Evolutionary conservation across 2,329 filamentous ascomycete genomes (phyloP).

Genomic region (Zarea fungicola): DNA sequence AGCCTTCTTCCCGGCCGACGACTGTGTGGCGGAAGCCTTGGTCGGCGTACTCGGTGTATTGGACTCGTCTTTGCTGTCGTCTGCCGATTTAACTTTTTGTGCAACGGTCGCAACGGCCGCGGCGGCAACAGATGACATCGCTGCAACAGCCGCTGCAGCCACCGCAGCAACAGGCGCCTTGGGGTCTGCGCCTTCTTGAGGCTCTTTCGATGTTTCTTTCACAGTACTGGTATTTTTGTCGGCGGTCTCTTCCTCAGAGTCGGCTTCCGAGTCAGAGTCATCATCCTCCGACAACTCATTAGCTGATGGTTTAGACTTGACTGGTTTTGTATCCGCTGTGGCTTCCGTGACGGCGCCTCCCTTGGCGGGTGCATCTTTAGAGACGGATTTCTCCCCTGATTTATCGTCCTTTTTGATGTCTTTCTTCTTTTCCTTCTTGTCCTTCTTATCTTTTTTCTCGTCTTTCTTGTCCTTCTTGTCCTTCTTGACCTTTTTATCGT

Average conservation of each 20-base stretch:
- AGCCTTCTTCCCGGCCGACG: neutral
- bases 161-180: neutral
- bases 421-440: too few relatives aligned
- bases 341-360: constrained; percentile 16
- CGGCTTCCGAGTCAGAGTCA: too few relatives aligned
- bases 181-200: neutral
- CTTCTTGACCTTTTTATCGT: neutral
- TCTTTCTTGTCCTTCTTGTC: constrained; percentile 10
- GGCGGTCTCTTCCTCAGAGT: too few relatives aligned
- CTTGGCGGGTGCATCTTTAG: constrained; percentile 15
- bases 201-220: too few relatives aligned
- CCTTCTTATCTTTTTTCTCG: too few relatives aligned
- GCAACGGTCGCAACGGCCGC: constrained; percentile 1
- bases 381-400: neutral
- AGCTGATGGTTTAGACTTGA: neutral
- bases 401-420: too few relatives aligned
- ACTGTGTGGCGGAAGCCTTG: neutral
- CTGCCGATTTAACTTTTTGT: neutral
- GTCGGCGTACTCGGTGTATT: neutral
- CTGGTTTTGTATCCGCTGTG: neutral
- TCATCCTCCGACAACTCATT: too few relatives aligned
- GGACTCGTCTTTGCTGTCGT: neutral
- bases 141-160: neutral
- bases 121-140: constrained; percentile 1
- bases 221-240: too few relatives aligned